A percentile compares a stretch with the other conserved stretches of the same genome.
These are phyloP conservation scores for Pseudogymnoascus sp. DNA, from an alignment of 2,329 filamentous ascomycete genomes.

Conservation along the genomic window DNA sequence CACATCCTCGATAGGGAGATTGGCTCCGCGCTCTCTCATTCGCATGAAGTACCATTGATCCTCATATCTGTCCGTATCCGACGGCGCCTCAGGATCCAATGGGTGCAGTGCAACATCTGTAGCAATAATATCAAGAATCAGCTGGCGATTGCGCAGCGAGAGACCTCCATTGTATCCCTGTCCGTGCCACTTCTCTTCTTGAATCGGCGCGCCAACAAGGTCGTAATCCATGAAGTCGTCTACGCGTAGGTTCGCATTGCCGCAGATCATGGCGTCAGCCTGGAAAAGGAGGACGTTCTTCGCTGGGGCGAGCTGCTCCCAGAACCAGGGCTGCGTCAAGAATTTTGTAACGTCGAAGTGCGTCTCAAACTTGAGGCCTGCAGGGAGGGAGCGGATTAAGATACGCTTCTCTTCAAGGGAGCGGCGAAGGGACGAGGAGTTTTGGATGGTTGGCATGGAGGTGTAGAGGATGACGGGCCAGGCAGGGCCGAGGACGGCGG, in stretches of 20 bases:
- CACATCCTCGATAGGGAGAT: conserved; percentile 20
- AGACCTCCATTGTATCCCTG: conserved; percentile 27
- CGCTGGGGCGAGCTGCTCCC: conserved; percentile 27
- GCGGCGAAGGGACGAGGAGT: conserved; percentile 28
- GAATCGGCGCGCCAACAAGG: conserved; percentile 31
- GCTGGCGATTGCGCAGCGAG: conserved; percentile 27
- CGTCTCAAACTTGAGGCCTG: conserved; percentile 24
- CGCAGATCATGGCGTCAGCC: conserved; percentile 26
- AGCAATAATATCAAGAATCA: conserved; percentile 23
- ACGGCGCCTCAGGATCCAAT: conserved; percentile 18
- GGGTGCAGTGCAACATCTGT: conserved; percentile 17
- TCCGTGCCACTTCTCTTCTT: conserved; percentile 15
- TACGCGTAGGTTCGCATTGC: conserved; percentile 19
- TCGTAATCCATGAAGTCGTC: conserved; percentile 28
- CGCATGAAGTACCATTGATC: conserved; percentile 26
- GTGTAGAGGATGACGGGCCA: conserved; percentile 38
- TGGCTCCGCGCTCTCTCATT: conserved; percentile 19
- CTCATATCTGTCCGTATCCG: conserved; percentile 19
- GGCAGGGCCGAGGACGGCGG: conserved; percentile 31
- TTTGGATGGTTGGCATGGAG: conserved; percentile 17
- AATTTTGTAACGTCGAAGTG: conserved; percentile 31
- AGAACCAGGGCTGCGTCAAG: conserved; percentile 28
- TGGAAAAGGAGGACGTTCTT: conserved; percentile 29
- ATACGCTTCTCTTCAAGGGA: conserved; percentile 27
- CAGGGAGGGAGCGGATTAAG: conserved; percentile 31